Conservation (phyloP, 805 yeast genomes). For the Scheffersomyces spartinae region DNA sequence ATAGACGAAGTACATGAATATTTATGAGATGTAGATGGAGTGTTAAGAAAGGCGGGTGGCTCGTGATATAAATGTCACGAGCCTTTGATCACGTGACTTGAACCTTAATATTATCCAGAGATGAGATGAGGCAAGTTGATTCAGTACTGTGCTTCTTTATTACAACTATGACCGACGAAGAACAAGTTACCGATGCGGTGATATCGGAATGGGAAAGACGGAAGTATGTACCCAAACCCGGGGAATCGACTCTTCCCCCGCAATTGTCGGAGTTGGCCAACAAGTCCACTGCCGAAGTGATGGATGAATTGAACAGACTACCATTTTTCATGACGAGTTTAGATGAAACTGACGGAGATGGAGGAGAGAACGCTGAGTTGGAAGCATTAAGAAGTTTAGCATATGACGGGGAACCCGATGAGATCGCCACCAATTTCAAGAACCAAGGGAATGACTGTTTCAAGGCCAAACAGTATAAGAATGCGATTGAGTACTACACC, state of each 20-base stretch:
- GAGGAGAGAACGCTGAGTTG: slow-evolving; percentile 60
- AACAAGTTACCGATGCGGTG: slow-evolving; percentile 6
- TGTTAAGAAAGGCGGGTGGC: too few species aligned
- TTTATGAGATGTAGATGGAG: too few species aligned
- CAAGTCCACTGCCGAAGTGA: slow-evolving; percentile 64
- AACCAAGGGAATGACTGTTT: slow-evolving; percentile 88
- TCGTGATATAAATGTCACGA: too few species aligned
- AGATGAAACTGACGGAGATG: slow-evolving; percentile 66
- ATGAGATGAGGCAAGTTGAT: too few species aligned
- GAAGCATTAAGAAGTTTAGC: slow-evolving; percentile 90
- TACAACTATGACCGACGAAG: too few species aligned
- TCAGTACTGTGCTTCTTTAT: too few species aligned
- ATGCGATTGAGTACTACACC: slow-evolving; percentile 70
- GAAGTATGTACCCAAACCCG: slow-evolving; percentile 32
- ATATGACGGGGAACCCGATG: slow-evolving; percentile 92
- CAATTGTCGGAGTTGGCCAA: slow-evolving; percentile 55
- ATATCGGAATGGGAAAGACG: slow-evolving; percentile 32
- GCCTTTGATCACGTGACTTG: too few species aligned
- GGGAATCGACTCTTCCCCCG: slow-evolving; percentile 73
- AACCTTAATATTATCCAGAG: too few species aligned
- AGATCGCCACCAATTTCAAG: slow-evolving; percentile 80
- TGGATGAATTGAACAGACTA: slow-evolving; percentile 65
- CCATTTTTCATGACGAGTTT: slow-evolving; percentile 92
- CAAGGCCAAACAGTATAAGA: slow-evolving; percentile 55
- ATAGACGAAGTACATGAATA: too few species aligned